phyloP scores from a whole-genome alignment of 1,284 basidiomycete species.

The Sanghuangporus sanghuang region DNA sequence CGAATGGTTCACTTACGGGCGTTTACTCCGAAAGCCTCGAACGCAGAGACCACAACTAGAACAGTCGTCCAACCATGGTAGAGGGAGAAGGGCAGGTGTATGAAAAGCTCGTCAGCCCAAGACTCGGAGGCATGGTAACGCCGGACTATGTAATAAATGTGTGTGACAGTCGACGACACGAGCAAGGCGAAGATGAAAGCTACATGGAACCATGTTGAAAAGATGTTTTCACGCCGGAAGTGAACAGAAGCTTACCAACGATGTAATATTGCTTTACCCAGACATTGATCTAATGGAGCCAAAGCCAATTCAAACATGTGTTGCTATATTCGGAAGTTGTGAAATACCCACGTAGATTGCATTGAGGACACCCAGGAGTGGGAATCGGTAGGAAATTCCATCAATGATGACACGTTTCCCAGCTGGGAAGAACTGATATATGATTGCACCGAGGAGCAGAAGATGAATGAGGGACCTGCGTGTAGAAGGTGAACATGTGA shows the following conservation, averaged over 20 bases:
- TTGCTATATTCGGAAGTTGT: neutral
- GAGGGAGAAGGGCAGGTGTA: conserved; percentile 86
- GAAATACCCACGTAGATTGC: conserved; percentile 70
- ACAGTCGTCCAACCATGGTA: conserved; percentile 96
- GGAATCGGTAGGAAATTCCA: conserved; percentile 85
- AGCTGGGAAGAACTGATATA: conserved; percentile 84
- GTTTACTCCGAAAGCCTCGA: conserved; percentile 88
- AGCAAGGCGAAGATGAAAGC: conserved; percentile 85
- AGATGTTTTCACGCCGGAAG: neutral
- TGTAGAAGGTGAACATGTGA: conserved; percentile 17
- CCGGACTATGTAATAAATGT: conserved; percentile 92
- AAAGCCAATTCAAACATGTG: neutral
- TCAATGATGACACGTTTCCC: conserved; percentile 83
- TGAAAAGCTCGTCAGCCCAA: conserved; percentile 70
- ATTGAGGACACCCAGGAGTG: conserved; percentile 80
- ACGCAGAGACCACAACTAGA: conserved; percentile 82
- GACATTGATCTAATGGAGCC: neutral
- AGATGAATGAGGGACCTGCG: conserved; percentile 80
- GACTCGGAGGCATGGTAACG: conserved; percentile 68
- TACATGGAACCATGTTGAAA: conserved; percentile 20
- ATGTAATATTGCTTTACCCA: neutral
- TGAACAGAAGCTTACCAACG: neutral
- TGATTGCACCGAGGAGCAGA: conserved; percentile 79
- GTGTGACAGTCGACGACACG: conserved; percentile 78
- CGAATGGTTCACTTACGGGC: conserved; percentile 29